phyloP scores from a whole-genome alignment of 176 grass and related monocot genomes.

The Musa beccarii region DNA sequence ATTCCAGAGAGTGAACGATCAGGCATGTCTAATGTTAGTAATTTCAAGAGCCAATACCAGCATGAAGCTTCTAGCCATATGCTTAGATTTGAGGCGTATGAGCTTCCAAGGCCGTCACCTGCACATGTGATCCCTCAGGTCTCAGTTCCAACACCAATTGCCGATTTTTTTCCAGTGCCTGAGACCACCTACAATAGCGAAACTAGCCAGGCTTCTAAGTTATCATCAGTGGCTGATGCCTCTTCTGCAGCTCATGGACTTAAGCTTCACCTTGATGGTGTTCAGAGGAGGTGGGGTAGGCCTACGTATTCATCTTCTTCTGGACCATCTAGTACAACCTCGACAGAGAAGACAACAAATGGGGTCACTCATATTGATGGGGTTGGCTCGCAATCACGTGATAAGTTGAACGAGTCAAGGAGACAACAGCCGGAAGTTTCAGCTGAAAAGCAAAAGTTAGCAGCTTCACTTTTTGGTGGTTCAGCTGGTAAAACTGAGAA shows the following conservation, averaged over 20 bases:
- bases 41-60: constrained; percentile 55
- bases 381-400: constrained; percentile 34
- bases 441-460: constrained; percentile 82
- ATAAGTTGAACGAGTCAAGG: constrained; percentile 45
- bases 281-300: constrained; percentile 92
- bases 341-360: constrained; percentile 52
- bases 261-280: constrained; percentile 87
- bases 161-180: constrained; percentile 60
- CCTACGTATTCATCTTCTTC: constrained; percentile 75
- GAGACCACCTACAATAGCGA: constrained; percentile 60
- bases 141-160: constrained; percentile 26
- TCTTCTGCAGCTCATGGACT: constrained; percentile 56
- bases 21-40: constrained; percentile 47
- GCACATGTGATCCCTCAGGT: constrained; percentile 35
- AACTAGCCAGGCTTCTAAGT: constrained; percentile 37
- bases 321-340: constrained; percentile 54
- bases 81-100: constrained; percentile 94
- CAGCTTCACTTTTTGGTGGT: constrained; percentile 85
- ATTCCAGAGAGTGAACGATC: constrained; percentile 66
- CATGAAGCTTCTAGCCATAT: constrained; percentile 67
- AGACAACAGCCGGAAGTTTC: constrained; percentile 66
- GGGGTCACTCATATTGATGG: constrained; percentile 42
- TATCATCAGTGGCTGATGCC: constrained; percentile 31
- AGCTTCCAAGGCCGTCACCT: constrained; percentile 64
- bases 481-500: constrained; percentile 52